phyloP scores from a whole-genome alignment of 1,284 basidiomycete species.

The Trichosporon coremiiforme region DNA sequence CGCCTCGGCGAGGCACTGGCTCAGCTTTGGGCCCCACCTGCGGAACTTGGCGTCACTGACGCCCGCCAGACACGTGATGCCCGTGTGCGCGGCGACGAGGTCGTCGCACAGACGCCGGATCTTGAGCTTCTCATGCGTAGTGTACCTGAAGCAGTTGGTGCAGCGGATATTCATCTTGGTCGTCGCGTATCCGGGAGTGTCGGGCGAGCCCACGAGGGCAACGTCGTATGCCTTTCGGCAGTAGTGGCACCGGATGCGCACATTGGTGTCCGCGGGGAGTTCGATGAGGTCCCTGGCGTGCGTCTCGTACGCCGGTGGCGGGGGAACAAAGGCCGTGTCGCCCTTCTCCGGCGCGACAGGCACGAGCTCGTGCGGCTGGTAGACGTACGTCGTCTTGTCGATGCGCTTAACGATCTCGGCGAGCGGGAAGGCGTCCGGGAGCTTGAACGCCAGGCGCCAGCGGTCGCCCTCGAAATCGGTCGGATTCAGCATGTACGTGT shows the following conservation, averaged over 20 bases:
- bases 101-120: conserved; percentile 64
- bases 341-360: background rate
- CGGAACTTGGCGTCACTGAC: conserved; percentile 10
- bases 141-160: conserved; percentile 18
- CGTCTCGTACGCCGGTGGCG: conserved; percentile 20
- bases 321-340: background rate
- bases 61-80: conserved; percentile 15
- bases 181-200: conserved; percentile 22
- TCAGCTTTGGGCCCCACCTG: background rate
- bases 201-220: conserved; percentile 23
- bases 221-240: conserved; percentile 19
- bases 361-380: conserved; percentile 18
- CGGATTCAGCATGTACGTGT: conserved; percentile 48
- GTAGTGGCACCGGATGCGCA: conserved; percentile 28
- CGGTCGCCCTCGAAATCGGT: conserved; percentile 35
- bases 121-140: conserved; percentile 32
- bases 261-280: conserved; percentile 12
- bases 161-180: conserved; percentile 24
- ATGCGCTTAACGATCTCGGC: conserved; percentile 29
- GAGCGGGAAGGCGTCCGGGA: conserved; percentile 32
- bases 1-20: background rate
- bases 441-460: conserved; percentile 22
- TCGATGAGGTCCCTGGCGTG: conserved; percentile 25
- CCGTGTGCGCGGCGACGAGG: conserved; percentile 56
- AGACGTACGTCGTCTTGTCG: conserved; percentile 27